These are phyloP conservation scores for Verticillium zaregamsianum DNA, from an alignment of 2,329 filamentous ascomycete genomes.

Conservation along the genomic window DNA sequence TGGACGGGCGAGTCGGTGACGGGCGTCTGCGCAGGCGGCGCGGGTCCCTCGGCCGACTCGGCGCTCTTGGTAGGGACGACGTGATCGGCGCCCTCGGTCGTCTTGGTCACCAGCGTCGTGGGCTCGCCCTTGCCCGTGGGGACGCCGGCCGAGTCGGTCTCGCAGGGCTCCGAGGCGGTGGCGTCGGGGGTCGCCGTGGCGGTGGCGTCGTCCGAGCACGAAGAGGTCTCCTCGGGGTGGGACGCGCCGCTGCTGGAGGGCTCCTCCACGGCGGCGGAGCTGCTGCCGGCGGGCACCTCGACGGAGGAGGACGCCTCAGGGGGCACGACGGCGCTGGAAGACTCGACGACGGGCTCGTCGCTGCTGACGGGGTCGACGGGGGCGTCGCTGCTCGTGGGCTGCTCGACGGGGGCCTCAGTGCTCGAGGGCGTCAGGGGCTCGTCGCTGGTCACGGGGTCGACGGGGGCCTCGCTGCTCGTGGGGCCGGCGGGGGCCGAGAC, in stretches of 20 bases:
- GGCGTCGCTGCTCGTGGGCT: not conserved
- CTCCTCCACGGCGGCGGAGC: not conserved
- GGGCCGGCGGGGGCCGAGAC: not conserved
- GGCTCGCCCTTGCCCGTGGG: not conserved
- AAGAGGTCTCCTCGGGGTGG: not conserved
- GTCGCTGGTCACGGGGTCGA: not conserved
- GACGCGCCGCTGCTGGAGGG: not conserved
- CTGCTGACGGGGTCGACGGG: not conserved
- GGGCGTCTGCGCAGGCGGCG: not conserved
- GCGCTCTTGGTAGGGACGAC: not conserved
- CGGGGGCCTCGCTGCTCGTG: not conserved
- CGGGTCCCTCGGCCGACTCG: not conserved
- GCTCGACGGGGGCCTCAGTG: not conserved
- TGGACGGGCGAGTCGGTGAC: not conserved
- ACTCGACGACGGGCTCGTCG: not conserved
- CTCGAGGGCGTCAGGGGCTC: not conserved
- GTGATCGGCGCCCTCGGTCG: not conserved
- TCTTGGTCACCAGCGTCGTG: slow-evolving; percentile 1
- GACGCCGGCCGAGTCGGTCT: not conserved
- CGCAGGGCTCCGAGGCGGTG: not conserved
- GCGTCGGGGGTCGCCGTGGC: not conserved
- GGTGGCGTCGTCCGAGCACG: not conserved
- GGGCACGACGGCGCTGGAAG: not conserved
- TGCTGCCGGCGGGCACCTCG: not conserved
- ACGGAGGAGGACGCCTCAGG: not conserved